Conservation (phyloP, 1,284 basidiomycete genomes). For the Pterulicium gracile region DNA sequence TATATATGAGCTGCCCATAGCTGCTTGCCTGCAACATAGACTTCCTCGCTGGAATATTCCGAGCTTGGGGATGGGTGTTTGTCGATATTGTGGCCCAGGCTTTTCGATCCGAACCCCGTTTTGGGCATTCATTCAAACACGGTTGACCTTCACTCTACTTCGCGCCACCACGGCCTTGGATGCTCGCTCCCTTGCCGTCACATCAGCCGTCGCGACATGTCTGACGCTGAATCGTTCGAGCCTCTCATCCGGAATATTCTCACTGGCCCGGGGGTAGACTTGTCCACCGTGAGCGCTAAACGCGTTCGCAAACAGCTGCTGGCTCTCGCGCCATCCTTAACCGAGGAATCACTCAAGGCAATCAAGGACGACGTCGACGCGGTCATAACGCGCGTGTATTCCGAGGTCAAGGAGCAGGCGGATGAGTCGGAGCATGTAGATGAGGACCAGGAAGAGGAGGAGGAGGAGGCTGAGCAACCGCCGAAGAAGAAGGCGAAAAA, state of each 20-base stretch:
- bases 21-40: no score
- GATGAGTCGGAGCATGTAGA: conserved; percentile 17
- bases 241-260: conserved; percentile 56
- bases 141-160: background rate
- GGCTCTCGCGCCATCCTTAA: conserved; percentile 37
- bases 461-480: conserved; percentile 19
- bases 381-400: conserved; percentile 51
- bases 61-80: no score
- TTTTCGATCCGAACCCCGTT: background rate
- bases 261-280: conserved; percentile 56
- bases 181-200: background rate
- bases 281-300: conserved; percentile 66
- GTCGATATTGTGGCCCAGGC: no score
- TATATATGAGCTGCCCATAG: no score
- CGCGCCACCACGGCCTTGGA: background rate
- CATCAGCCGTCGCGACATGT: conserved; percentile 17
- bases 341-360: conserved; percentile 42
- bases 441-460: conserved; percentile 21
- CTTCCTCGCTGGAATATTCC: no score
- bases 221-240: conserved; percentile 38
- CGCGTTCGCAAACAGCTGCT: conserved; percentile 60
- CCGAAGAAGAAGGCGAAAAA: conserved; percentile 36
- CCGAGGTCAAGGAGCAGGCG: conserved; percentile 34
- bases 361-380: conserved; percentile 48
- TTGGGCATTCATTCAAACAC: background rate